These are phyloP conservation scores for Neopestalotiopsis sp. DNA, from an alignment of 2,329 filamentous ascomycete genomes.

Conservation along the genomic window DNA sequence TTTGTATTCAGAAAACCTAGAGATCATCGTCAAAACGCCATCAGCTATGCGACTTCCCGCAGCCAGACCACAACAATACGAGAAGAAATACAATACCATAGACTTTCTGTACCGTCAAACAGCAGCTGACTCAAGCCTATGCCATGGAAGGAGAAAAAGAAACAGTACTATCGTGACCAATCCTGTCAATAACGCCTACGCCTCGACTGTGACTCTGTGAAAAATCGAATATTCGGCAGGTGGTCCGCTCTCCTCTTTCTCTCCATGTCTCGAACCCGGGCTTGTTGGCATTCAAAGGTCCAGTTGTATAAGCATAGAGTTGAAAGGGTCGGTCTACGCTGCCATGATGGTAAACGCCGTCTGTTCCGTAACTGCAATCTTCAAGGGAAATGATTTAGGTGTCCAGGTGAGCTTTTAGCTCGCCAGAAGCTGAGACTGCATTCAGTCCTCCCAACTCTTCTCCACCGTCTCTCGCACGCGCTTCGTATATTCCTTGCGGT, in stretches of 20 bases:
- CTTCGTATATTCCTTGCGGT: slow-evolving; percentile 95
- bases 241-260: not conserved
- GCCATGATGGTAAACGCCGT: not conserved
- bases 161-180: not conserved
- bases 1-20: not conserved
- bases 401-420: not conserved
- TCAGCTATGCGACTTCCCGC: slow-evolving; percentile 17
- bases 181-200: not conserved
- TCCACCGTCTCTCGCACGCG: slow-evolving; percentile 95
- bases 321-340: not conserved
- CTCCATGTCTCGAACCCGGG: not conserved
- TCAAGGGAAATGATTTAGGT: not conserved
- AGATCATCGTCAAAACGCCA: slow-evolving; percentile 14
- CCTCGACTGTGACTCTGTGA: not conserved
- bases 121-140: not conserved
- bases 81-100: not conserved
- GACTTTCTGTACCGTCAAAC: not conserved
- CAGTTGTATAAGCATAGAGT: not conserved
- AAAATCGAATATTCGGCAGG: not conserved
- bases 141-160: not conserved
- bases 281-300: not conserved
- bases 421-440: not conserved
- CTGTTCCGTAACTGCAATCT: not conserved
- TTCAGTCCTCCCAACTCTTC: slow-evolving; percentile 96
- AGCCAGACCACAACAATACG: not conserved